phyloP scores from a whole-genome alignment of 2,329 filamentous ascomycete genomes.

The Sarocladium brachiariae region DNA sequence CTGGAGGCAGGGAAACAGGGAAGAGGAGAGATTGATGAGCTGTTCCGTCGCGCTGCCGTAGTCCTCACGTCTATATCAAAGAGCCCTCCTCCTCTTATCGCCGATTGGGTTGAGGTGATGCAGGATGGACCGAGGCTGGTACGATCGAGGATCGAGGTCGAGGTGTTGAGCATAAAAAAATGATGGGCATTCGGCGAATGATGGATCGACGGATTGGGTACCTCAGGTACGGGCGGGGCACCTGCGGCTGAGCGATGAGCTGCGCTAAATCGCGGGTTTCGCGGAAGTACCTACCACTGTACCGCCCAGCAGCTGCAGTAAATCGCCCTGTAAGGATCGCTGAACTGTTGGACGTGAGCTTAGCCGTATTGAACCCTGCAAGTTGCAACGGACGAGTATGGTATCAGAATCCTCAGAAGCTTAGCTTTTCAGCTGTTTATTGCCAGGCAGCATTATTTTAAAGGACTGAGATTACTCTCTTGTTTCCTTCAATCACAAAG shows the following conservation, averaged over 20 bases:
- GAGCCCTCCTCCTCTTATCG: neutral
- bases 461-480: too few species aligned
- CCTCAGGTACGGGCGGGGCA: conserved; percentile 9
- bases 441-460: too few species aligned
- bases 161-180: conserved; percentile 8
- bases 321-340: too few species aligned
- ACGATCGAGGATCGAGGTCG: neutral
- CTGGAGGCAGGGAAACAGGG: neutral
- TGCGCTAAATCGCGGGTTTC: neutral
- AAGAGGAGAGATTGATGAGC: too few species aligned
- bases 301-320: too few species aligned
- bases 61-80: neutral
- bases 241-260: neutral
- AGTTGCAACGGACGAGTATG: too few species aligned
- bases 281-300: neutral
- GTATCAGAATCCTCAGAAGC: too few species aligned
- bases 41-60: neutral
- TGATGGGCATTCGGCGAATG: conserved; percentile 1
- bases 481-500: too few species aligned
- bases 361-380: too few species aligned
- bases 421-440: too few species aligned
- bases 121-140: neutral
- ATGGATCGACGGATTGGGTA: conserved; percentile 4
- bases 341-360: too few species aligned
- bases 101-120: neutral